Evolutionary conservation across 306 rosid genomes (phyloP), one percentile per base, ranked within the genome.

Genomic region (Amphicarpaea edgeworthii): DNA sequence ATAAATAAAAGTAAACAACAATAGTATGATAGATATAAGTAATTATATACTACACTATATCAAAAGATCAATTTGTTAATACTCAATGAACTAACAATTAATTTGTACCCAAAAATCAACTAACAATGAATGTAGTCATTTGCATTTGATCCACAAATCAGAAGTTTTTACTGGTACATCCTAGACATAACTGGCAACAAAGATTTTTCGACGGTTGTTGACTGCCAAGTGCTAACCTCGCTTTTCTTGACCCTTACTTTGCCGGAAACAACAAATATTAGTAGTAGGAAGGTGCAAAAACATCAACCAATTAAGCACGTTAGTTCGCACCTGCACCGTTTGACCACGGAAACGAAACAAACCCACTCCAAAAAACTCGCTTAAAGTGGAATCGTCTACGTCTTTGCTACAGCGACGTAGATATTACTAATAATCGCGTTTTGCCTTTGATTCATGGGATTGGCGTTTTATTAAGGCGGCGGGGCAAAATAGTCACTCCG

Each of bases 321-420:
- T 57, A 14, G 14, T 14, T 47, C 6, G 38, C 8, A 57, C 24
- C 23, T 55, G 16, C 38, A 28, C 17, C 41, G 15, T 59, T 59
- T 59, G 41, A 59, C 64, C 26, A 45, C 23, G 46, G 20, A 45
- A 26, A 68, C 20, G 9, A 47, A 30, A 34, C 40, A 34, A 34
- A 34, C 40, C 1, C 8, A 8, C 54, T 28, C 20, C 19, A 43
- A 28, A 43, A 67, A 24, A 45, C 19, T 34, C 9, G 9, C 9
- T 34, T 34, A 34, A 53, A 37, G 21, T 5, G 66, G 65, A 3
- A 57, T 54, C 76, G 65, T 71, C 50, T 38, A 71, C 76, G 76
- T 32, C 76, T 71, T 38, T 71, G 23, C 76, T 54, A 71, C 76
- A 71, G 51, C 53, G 66, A 71, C 76, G 38, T 54, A 17, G 76